Percentiles rank a stretch among this genome's conserved stretches.
Evolutionary conservation across 2,329 filamentous ascomycete species (phyloP).

Genomic region (Aspergillus sp.): DNA sequence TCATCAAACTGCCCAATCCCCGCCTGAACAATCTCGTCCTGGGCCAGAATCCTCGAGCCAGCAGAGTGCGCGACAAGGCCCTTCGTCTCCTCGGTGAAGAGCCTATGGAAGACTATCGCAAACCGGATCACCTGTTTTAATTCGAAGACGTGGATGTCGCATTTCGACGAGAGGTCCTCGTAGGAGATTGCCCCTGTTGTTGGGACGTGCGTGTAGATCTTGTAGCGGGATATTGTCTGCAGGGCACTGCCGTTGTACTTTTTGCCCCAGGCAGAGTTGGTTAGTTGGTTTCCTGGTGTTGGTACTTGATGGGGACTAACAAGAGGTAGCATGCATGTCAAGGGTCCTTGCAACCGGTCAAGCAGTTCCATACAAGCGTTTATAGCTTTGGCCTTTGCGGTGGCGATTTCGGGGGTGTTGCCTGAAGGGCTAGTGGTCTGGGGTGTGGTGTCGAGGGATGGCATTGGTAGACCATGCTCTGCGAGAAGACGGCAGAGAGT

Average conservation of each 20-base stretch:
- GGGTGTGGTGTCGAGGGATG: too few relatives aligned
- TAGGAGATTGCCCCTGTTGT: neutral
- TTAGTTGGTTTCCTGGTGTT: too few relatives aligned
- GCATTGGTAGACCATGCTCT: too few relatives aligned
- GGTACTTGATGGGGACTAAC: too few relatives aligned
- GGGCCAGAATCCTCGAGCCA: neutral
- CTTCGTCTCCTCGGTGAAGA: neutral
- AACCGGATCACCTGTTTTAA: neutral
- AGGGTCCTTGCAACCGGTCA: too few relatives aligned
- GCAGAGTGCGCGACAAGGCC: neutral
- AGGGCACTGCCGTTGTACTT: neutral
- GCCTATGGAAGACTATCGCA: neutral
- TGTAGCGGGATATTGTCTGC: neutral
- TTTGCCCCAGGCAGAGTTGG: too few relatives aligned
- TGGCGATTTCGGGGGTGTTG: too few relatives aligned
- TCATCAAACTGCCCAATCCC: neutral
- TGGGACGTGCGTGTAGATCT: neutral
- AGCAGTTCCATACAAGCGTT: too few relatives aligned
- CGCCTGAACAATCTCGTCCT: neutral
- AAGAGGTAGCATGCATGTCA: too few relatives aligned
- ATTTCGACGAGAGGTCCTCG: neutral
- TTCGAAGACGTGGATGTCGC: neutral
- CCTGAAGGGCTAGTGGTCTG: too few relatives aligned
- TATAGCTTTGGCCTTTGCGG: too few relatives aligned
- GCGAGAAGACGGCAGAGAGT: too few relatives aligned